Percentiles rank a stretch among this genome's conserved stretches.
These are phyloP conservation scores for Marchantia paleacea DNA, from an alignment of 225 moss, liverwort and hornwort genomes.

Conservation along the genomic window DNA sequence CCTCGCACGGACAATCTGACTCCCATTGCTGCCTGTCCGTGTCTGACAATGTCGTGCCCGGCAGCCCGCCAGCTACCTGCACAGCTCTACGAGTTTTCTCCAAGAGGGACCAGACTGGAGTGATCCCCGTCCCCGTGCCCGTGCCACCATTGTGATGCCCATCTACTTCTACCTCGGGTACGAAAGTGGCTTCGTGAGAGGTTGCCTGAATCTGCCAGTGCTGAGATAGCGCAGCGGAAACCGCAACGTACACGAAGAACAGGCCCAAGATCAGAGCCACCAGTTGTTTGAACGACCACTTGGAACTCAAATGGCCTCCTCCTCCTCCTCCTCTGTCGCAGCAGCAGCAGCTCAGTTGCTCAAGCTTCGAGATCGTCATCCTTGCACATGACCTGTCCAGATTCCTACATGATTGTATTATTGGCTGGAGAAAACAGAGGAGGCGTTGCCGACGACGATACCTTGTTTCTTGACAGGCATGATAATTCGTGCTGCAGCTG, in stretches of 20 bases:
- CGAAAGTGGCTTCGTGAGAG: background rate
- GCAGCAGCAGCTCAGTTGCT: background rate
- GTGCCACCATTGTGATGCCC: background rate
- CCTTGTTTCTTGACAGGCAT: too few relatives aligned
- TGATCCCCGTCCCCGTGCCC: background rate
- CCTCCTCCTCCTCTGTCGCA: background rate
- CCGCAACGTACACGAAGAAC: slow-evolving; percentile 22
- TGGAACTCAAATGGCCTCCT: background rate
- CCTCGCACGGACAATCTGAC: slow-evolving; percentile 20
- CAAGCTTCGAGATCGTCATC: background rate
- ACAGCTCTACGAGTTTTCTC: slow-evolving; percentile 31
- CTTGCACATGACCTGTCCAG: background rate
- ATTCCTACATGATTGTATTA: background rate
- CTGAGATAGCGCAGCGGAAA: slow-evolving; percentile 11
- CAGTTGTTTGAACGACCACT: slow-evolving; percentile 26
- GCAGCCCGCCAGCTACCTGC: slow-evolving; percentile 28
- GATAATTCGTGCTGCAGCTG: background rate
- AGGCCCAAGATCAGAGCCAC: slow-evolving; percentile 16
- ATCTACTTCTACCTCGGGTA: background rate
- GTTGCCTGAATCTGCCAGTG: slow-evolving; percentile 11
- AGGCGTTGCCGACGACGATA: too few relatives aligned
- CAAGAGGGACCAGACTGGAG: slow-evolving; percentile 24
- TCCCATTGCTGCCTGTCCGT: slow-evolving; percentile 31
- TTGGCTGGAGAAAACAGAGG: background rate
- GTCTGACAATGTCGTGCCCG: slow-evolving; percentile 4